A percentile compares a stretch with the other conserved stretches of the same genome.
Evolutionary conservation across 805 yeast species (phyloP).

Genomic region (Tetrapisispora fleetii): DNA sequence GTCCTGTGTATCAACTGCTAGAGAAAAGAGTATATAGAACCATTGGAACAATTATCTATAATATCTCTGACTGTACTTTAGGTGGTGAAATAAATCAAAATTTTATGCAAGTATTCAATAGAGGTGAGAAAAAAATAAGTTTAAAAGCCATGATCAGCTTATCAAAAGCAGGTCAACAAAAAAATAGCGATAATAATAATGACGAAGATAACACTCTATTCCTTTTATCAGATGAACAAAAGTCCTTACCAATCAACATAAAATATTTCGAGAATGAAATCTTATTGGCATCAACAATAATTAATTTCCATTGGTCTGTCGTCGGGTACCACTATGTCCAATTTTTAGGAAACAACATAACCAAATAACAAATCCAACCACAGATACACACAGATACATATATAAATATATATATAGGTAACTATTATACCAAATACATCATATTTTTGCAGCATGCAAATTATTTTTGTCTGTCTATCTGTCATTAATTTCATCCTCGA

Average conservation of each 20-base stretch:
- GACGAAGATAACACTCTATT: slow-evolving; percentile 4
- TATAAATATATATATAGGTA: no score
- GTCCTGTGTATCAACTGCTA: slow-evolving; percentile 62
- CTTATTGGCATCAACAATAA: slow-evolving; percentile 53
- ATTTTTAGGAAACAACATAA: slow-evolving; percentile 8
- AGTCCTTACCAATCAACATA: slow-evolving; percentile 15
- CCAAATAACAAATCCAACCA: neutral
- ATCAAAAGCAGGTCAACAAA: slow-evolving; percentile 10
- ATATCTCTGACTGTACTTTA: slow-evolving; percentile 16
- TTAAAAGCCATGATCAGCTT: neutral
- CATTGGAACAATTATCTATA: slow-evolving; percentile 30
- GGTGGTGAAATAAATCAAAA: slow-evolving; percentile 5
- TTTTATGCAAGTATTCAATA: neutral
- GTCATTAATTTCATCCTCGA: no score
- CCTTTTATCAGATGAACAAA: slow-evolving; percentile 6
- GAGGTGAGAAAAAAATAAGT: neutral
- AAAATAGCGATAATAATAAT: slow-evolving; percentile 11
- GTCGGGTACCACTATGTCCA: slow-evolving; percentile 61
- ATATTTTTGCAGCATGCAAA: no score
- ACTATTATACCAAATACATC: no score
- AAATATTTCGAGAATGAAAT: slow-evolving; percentile 50
- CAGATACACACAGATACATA: neutral
- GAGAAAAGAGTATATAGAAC: slow-evolving; percentile 52
- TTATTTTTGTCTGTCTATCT: no score
- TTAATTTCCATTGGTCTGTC: slow-evolving; percentile 74